A percentile compares a stretch with the other conserved stretches of the same genome.
These are phyloP conservation scores for Polyporus tsugae DNA, from an alignment of 1,284 basidiomycete species.

Conservation along the genomic window DNA sequence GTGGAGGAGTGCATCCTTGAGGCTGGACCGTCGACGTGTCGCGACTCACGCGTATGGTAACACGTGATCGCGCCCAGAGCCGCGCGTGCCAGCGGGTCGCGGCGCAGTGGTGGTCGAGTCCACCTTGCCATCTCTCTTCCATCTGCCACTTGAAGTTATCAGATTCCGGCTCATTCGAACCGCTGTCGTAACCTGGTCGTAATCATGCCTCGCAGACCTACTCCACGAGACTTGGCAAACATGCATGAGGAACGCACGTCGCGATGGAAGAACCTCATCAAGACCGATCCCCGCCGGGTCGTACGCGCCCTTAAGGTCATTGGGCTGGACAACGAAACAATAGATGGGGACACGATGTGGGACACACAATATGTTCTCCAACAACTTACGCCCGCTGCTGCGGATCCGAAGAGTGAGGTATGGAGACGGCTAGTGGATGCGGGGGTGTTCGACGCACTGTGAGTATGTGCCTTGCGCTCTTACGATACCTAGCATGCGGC, in stretches of 20 bases:
- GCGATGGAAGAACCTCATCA: slow-evolving; percentile 20
- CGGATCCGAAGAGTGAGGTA: slow-evolving; percentile 11
- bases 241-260: slow-evolving; percentile 5
- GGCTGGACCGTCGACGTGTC: not conserved
- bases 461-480: not conserved
- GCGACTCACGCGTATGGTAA: not conserved
- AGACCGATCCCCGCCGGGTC: slow-evolving; percentile 19
- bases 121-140: not conserved
- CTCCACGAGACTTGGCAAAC: not conserved
- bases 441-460: slow-evolving; percentile 22
- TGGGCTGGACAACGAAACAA: slow-evolving; percentile 9
- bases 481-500: not conserved
- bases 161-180: not conserved
- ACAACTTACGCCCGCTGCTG: not conserved
- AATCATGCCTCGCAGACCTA: not conserved
- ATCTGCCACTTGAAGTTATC: not conserved
- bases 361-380: slow-evolving; percentile 13
- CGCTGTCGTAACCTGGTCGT: not conserved
- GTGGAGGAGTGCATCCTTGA: too few relatives aligned
- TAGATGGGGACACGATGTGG: slow-evolving; percentile 20
- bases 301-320: slow-evolving; percentile 16
- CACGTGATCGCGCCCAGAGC: not conserved
- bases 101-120: too few relatives aligned
- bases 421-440: slow-evolving; percentile 25
- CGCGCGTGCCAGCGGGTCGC: not conserved